Percentiles rank a stretch among this genome's conserved stretches.
These are phyloP conservation scores for Phaeotremella fagi DNA, from an alignment of 768 basidiomycete genomes.

Conservation along the genomic window DNA sequence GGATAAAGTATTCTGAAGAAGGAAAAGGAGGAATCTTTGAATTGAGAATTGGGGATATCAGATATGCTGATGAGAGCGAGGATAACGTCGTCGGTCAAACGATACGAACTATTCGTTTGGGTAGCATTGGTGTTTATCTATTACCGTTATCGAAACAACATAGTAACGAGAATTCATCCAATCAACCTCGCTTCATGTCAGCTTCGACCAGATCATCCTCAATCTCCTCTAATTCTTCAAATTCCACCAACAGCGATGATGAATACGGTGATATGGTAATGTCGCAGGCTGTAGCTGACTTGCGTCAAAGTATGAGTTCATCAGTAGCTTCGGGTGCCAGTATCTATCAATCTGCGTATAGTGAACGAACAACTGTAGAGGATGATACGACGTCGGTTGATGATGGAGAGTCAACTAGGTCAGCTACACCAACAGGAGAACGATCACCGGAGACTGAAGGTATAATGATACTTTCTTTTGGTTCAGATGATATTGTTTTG, in stretches of 20 bases:
- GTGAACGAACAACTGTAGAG: neutral
- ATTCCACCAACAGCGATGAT: constrained; percentile 14
- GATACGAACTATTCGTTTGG: constrained; percentile 18
- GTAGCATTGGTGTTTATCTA: constrained; percentile 21
- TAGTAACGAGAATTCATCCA: neutral
- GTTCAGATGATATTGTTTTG: constrained; percentile 60
- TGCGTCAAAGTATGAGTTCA: constrained; percentile 39
- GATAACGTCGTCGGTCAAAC: constrained; percentile 8
- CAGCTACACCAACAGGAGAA: constrained; percentile 22
- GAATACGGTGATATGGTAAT: constrained; percentile 46
- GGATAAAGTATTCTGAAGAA: constrained; percentile 24
- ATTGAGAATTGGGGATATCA: constrained; percentile 31
- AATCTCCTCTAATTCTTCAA: constrained; percentile 7
- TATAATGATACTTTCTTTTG: constrained; percentile 57
- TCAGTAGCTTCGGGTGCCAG: constrained; percentile 18
- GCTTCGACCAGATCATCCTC: constrained; percentile 24
- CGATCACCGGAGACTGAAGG: neutral
- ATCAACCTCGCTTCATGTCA: constrained; percentile 3
- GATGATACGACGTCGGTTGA: neutral
- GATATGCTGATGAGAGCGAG: constrained; percentile 31
- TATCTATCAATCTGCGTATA: constrained; percentile 15
- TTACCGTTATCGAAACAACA: constrained; percentile 5
- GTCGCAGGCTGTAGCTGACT: constrained; percentile 49
- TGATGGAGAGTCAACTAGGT: constrained; percentile 10
- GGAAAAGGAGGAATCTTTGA: constrained; percentile 28